Base-by-base conservation (phyloP, 2,329 filamentous ascomycete genomes). In the Penicillium olsonii region DNA sequence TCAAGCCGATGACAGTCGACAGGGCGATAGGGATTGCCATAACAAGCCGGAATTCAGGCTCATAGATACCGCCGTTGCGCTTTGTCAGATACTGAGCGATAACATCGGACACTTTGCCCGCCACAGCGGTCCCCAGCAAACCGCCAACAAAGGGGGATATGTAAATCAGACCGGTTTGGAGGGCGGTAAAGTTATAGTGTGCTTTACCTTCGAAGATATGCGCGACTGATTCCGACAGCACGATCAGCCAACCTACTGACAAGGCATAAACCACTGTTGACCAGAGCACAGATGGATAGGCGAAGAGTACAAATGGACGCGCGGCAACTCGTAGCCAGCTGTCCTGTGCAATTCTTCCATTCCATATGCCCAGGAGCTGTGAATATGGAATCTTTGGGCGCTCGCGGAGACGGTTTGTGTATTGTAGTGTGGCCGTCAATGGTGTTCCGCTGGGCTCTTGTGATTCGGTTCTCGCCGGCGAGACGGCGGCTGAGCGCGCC, bases 161-260 rank as follows among this genome's bases (percentile, higher is more conserved):
- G 68, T 96, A 97, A 1, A 97, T 82, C 0, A 97, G 78, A 7
- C 92, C 92, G 0, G 89, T 88, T 54, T 90, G 86, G 0, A 96
- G 75, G 0, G 90, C 81, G 19, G 81, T 84, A 67, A 97, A 97
- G 59, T 92, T 83, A 74, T 97, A 97, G 0, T 78, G 78, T 0
- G 80, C 75, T 0, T 77, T 75, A 46, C 84, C 77, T 31, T 88
- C 83, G 69, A 90, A 97, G 53, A 97, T 87, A 50, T 87, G 79
- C 0, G 90, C 82, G 2, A 97, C 84, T 0, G 87, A 88, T 70
- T 97, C 92, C 0, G 91, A 96, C 2, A 97, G 82, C 37, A 97
- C 91, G 57, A 97, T 96, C 22, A 97, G 80, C 94, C 92, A 97
- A 31, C 92, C 92, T 6, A 97, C 83, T 0, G 91, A 94, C 60